These are phyloP conservation scores for Fusarium caatingaense DNA, from an alignment of 2,329 filamentous ascomycete genomes.

Conservation along the genomic window DNA sequence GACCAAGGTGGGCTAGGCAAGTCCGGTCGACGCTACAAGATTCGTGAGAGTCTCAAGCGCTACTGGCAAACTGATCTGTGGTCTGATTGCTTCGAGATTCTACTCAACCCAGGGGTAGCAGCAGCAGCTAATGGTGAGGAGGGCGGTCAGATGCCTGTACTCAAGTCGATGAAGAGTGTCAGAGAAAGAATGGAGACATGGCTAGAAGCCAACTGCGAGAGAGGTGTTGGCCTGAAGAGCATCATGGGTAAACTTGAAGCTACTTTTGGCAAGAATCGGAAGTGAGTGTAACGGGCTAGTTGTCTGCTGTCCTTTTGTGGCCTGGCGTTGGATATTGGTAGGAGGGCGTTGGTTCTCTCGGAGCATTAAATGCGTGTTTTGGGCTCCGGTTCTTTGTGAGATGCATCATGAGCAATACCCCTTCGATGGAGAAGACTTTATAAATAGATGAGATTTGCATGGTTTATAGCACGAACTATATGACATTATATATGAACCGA, in stretches of 20 bases:
- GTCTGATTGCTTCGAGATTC: slow-evolving; percentile 81
- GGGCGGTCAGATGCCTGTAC: slow-evolving; percentile 75
- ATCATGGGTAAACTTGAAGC: slow-evolving; percentile 73
- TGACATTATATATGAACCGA: background rate
- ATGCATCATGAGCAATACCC: slow-evolving; percentile 36
- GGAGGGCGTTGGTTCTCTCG: slow-evolving; percentile 7
- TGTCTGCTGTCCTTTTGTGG: slow-evolving; percentile 1
- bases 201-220: slow-evolving; percentile 84
- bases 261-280: slow-evolving; percentile 56
- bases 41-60: slow-evolving; percentile 86
- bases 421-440: slow-evolving; percentile 16
- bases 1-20: slow-evolving; percentile 67
- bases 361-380: slow-evolving; percentile 10
- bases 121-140: slow-evolving; percentile 73
- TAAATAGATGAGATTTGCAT: slow-evolving; percentile 1
- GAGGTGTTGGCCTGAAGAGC: slow-evolving; percentile 78
- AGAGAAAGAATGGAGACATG: slow-evolving; percentile 86
- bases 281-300: slow-evolving; percentile 26
- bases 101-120: slow-evolving; percentile 83
- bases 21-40: slow-evolving; percentile 76
- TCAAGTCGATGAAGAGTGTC: slow-evolving; percentile 74
- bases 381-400: slow-evolving; percentile 9
- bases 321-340: slow-evolving; percentile 36
- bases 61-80: slow-evolving; percentile 98
- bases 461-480: background rate